Evolutionary conservation across 208 protist genomes (phyloP).

Genomic region (Crithidia mellificae): DNA sequence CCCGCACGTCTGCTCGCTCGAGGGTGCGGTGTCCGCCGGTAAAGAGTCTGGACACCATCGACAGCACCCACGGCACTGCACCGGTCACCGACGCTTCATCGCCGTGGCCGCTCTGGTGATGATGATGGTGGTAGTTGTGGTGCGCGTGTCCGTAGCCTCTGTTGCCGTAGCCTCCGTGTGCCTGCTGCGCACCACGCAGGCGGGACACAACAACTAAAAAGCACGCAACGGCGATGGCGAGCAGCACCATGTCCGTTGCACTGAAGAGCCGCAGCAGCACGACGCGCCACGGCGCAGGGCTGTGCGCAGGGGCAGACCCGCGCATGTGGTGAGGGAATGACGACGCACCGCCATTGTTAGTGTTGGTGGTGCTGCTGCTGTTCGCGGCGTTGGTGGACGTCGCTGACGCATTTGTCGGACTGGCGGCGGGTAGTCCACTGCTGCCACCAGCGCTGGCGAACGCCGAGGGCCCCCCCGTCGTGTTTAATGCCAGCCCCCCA

Average conservation of each 20-base stretch:
- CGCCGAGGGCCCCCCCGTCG: not conserved
- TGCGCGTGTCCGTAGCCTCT: not conserved
- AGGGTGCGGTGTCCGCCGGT: no score
- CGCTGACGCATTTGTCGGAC: not conserved
- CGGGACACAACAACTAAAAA: slow-evolving; percentile 28
- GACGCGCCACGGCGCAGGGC: slow-evolving; percentile 21
- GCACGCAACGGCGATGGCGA: slow-evolving; percentile 33
- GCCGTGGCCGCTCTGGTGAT: no score
- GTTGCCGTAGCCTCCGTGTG: not conserved
- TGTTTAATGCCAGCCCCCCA: no score
- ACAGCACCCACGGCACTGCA: slow-evolving; percentile 9
- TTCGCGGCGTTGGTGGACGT: not conserved
- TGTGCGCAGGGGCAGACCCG: not conserved
- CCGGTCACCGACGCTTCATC: no score
- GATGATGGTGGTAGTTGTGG: no score
- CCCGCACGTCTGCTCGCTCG: no score
- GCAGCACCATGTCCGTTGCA: slow-evolving; percentile 49
- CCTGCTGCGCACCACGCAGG: not conserved
- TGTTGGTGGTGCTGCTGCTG: not conserved
- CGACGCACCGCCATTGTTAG: not conserved
- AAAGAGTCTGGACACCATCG: no score
- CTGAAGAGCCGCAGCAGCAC: slow-evolving; percentile 47
- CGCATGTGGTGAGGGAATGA: not conserved
- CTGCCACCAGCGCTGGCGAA: not conserved
- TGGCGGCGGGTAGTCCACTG: not conserved